These are phyloP conservation scores for Nicotiana benthamiana DNA, from an alignment of 257 asterid genomes.

Conservation along the genomic window DNA sequence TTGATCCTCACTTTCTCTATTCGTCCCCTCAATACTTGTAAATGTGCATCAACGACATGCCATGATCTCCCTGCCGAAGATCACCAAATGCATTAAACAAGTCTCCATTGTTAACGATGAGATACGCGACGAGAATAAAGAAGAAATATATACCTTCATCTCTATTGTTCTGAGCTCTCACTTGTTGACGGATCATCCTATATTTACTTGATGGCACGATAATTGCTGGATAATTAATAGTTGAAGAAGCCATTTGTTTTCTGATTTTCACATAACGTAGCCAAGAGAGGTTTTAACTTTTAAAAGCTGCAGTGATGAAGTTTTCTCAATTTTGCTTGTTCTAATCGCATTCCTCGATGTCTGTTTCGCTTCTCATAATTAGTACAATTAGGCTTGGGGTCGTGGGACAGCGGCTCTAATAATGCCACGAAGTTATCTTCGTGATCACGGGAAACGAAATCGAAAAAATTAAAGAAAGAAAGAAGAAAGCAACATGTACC, in stretches of 20 bases:
- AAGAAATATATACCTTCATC: constrained; percentile 25
- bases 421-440: neutral
- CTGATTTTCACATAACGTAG: neutral
- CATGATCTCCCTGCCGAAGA: constrained; percentile 25
- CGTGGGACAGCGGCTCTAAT: neutral
- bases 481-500: neutral
- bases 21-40: constrained; percentile 33
- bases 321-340: neutral
- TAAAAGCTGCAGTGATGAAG: neutral
- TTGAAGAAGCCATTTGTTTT: constrained; percentile 4
- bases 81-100: neutral
- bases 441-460: neutral
- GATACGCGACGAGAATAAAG: neutral
- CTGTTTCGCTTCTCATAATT: neutral
- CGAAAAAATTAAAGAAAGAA: neutral
- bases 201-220: neutral
- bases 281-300: neutral
- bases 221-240: neutral
- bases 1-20: constrained; percentile 32
- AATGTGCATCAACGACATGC: constrained; percentile 29
- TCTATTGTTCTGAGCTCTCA: constrained; percentile 29
- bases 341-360: neutral
- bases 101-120: neutral
- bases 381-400: too few relatives aligned
- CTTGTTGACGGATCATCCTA: neutral